Base-by-base conservation (phyloP, 768 basidiomycete genomes). In the Royoungia palumana region DNA sequence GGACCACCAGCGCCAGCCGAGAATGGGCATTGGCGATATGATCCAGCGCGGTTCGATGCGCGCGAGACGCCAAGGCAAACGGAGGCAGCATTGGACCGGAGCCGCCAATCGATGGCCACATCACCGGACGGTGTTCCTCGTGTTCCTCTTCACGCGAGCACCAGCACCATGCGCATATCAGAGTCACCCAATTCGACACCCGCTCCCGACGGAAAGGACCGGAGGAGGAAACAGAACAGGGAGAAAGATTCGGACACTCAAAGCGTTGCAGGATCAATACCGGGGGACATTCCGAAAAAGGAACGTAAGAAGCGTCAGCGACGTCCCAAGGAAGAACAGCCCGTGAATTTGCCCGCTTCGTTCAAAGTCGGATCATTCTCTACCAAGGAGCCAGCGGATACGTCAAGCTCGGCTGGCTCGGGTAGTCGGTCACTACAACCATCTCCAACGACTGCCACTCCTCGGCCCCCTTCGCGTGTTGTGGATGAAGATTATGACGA, bases 401-500 rank as follows among this genome's bases (percentile, higher is more conserved):
- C 80, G 17, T 67, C 74, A 48, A 86, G 85, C 62, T 87, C 86
- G 8, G 80, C 78, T 50, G 79, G 80, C 13, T 82, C 82, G 21
- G 78, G 79, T 1, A 73, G 66, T 44, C 72, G 85, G 24, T 87
- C 85, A 2, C 72, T 82, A 35, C 86, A 87, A 56, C 87, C 85
- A 2, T 87, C 84, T 25, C 86, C 87, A 2, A 87, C 80, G 2
- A 80, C 76, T 49, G 77, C 74, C 17, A 75, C 77, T 7, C 77
- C 81, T 44, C 69, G 79, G 32, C 78, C 82, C 16, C 82, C 85
- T 7, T 73, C 81, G 11, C 77, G 94, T 7, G 70, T 79, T 2
- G 78, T 94, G 16, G 92, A 96, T 60, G 94, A 98, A 57, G 89
- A 96, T 58, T 96, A 96, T 57, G 94, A 98, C 58, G 94, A 94